phyloP scores from a whole-genome alignment of 202 grass and related monocot genomes.

The Zizania palustris region DNA sequence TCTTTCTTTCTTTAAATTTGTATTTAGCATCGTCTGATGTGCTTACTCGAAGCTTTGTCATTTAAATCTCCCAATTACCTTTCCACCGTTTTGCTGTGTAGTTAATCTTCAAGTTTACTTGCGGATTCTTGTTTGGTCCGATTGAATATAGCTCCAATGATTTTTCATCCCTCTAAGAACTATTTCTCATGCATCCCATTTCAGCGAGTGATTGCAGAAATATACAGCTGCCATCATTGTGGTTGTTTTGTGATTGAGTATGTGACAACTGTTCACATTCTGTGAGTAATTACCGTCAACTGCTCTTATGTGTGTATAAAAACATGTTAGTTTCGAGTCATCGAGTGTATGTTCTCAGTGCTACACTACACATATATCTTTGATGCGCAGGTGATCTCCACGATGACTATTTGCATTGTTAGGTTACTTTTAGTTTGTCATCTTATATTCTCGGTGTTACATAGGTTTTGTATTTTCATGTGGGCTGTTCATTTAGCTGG shows the following conservation, averaged over 20 bases:
- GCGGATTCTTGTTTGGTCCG: neutral
- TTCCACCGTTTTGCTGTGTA: neutral
- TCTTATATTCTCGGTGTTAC: neutral
- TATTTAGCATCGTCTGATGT: slow-evolving; percentile 14
- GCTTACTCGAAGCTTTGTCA: slow-evolving; percentile 7
- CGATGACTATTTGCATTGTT: neutral
- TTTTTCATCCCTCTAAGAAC: neutral
- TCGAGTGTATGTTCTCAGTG: neutral
- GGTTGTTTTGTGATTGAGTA: neutral
- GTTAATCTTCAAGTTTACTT: neutral
- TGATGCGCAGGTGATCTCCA: neutral
- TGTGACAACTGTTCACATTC: neutral
- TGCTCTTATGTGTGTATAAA: neutral
- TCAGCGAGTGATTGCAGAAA: neutral
- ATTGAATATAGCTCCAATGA: neutral
- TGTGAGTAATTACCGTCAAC: neutral
- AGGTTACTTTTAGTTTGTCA: neutral
- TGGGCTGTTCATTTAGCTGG: neutral
- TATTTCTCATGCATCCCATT: neutral
- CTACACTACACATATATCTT: neutral
- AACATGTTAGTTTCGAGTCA: neutral
- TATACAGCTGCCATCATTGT: neutral
- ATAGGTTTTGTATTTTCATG: neutral
- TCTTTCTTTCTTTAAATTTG: neutral
- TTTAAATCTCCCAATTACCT: slow-evolving; percentile 2